Conservation (phyloP, 2,329 filamentous ascomycete genomes). For the Dactylellina leptospora region DNA sequence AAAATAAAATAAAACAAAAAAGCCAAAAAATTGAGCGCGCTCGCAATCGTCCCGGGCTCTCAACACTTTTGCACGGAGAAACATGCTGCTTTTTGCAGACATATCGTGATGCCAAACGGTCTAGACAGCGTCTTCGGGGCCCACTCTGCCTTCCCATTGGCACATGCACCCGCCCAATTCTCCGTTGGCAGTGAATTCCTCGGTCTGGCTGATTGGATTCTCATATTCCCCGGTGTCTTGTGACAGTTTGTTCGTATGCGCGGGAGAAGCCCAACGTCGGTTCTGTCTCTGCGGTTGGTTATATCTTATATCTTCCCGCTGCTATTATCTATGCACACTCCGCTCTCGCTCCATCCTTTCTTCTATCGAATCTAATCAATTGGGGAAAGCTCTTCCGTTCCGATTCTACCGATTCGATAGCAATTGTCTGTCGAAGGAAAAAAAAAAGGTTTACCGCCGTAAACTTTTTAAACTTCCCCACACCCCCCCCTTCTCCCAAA, state of each 20-base stretch:
- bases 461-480: slow-evolving; percentile 2
- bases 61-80: slow-evolving; percentile 33
- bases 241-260: slow-evolving; percentile 17
- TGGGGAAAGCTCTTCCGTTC: slow-evolving; percentile 10
- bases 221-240: slow-evolving; percentile 25
- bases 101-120: too few species aligned
- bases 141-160: slow-evolving; percentile 18
- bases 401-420: background rate
- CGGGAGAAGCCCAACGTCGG: too few species aligned
- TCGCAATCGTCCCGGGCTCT: slow-evolving; percentile 8
- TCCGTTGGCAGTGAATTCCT: background rate
- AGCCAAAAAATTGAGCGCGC: background rate
- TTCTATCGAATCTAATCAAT: slow-evolving; percentile 1
- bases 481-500: too few species aligned
- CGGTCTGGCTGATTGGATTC: background rate
- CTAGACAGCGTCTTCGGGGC: too few species aligned
- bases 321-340: too few species aligned
- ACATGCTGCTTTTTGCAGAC: too few species aligned
- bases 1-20: slow-evolving; percentile 2
- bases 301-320: too few species aligned
- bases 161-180: slow-evolving; percentile 9
- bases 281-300: too few species aligned
- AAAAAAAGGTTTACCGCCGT: background rate
- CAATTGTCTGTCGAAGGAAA: background rate
- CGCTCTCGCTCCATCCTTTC: too few species aligned